Evolutionary conservation across 768 basidiomycete species (phyloP).

Genomic region (Xerocomellus dryophilus): DNA sequence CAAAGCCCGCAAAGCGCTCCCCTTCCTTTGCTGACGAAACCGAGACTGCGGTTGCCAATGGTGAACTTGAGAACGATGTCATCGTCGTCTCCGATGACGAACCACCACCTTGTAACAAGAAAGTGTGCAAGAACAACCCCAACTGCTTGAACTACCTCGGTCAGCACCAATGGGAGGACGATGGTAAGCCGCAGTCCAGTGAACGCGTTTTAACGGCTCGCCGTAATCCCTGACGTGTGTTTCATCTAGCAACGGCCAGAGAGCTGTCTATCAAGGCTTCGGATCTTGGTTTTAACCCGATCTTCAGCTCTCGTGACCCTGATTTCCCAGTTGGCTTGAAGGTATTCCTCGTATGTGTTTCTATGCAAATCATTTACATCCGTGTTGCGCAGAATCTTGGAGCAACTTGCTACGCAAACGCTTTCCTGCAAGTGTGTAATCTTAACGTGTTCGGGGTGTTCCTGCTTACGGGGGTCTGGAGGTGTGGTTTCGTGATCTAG

Average conservation of each 20-base stretch:
- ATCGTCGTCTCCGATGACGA: constrained; percentile 74
- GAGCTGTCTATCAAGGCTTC: constrained; percentile 50
- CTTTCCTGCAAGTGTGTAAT: constrained; percentile 74
- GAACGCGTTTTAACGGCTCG: constrained; percentile 7
- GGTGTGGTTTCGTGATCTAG: constrained; percentile 89
- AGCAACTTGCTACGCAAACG: constrained; percentile 96
- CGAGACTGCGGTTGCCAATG: constrained; percentile 24
- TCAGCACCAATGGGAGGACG: constrained; percentile 75
- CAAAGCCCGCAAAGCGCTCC: constrained; percentile 19
- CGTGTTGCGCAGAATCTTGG: constrained; percentile 72
- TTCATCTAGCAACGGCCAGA: constrained; percentile 44
- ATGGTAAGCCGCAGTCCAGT: constrained; percentile 43
- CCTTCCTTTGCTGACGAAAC: constrained; percentile 8
- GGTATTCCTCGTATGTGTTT: constrained; percentile 36
- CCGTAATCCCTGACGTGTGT: constrained; percentile 12
- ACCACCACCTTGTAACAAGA: constrained; percentile 51
- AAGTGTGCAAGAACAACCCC: constrained; percentile 70
- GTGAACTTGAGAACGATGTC: constrained; percentile 57
- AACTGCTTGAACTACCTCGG: constrained; percentile 87
- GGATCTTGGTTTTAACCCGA: constrained; percentile 56
- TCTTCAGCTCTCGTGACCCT: constrained; percentile 44
- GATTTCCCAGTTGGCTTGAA: constrained; percentile 73
- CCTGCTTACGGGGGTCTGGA: constrained; percentile 30
- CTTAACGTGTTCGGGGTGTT: neutral
- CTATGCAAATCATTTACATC: constrained; percentile 1